Base-by-base conservation (phyloP, 139 green algal species). In the Tetradesmus lagerheimii region DNA sequence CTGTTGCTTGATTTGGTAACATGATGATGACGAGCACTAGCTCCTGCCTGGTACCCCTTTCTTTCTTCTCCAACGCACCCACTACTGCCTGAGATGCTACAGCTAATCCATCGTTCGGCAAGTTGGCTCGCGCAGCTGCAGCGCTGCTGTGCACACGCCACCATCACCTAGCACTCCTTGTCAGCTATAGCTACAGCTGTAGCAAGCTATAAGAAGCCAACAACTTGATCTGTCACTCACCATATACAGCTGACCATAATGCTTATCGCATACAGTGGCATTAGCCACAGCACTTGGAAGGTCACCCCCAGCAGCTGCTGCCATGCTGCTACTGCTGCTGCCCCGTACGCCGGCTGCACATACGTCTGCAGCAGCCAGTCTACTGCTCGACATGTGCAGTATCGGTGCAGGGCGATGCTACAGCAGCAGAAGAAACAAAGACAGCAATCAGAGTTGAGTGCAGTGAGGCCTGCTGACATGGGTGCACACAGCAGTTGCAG, bases 171-270 rank as follows among this genome's bases (percentile, higher is more conserved):
- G 25, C 23, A n/a, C n/a, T n/a, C n/a, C n/a, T n/a, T n/a, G n/a
- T n/a, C 67, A 31, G 29, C 5, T 0, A 31, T 37, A 84, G 37
- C 39, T 29, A 16, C 39, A 84, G 38, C 39, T 18, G 27, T 6
- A 64, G 35, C 41, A 64, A 20, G 15, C 5, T 11, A 6, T n/a
- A n/a, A n/a, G n/a, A n/a, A n/a, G 76, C 76, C 41, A 64, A 37
- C 41, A 39, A 43, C 80, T 25, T 14, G 15, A n/a, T n/a, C n/a
- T 15, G 11, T 18, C 43, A 25, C 89, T 84, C 86, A 97, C 95
- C 93, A 96, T 12, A 93, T 91, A 90, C 92, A 96, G 92, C 94
- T 98, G 86, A 97, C 92, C 0, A 96, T 37, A 8, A 97, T 83
- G 57, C 92, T 96, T 41, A 97, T 89, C 64, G 89, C 47, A 74